Evolutionary conservation across 495 filamentous ascomycete genomes (phyloP).

Genomic region (Aspergillus ellipticus): DNA sequence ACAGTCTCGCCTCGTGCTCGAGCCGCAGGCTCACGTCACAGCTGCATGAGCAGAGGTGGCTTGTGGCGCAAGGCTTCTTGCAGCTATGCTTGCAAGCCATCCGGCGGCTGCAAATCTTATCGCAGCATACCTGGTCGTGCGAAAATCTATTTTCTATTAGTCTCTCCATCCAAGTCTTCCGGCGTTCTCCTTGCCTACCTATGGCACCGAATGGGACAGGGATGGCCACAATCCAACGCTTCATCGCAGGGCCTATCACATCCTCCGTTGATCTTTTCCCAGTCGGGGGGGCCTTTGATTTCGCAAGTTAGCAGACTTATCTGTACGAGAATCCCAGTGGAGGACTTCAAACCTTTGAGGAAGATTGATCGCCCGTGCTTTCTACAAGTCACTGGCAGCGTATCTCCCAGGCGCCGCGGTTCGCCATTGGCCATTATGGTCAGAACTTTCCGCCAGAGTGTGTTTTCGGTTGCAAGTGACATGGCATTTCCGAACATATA

Average conservation of each 20-base stretch:
- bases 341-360: conserved; percentile 18
- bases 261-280: conserved; percentile 51
- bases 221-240: conserved; percentile 37
- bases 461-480: conserved; percentile 37
- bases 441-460: conserved; percentile 38
- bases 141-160: conserved; percentile 20
- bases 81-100: conserved; percentile 34
- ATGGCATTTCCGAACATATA: conserved; percentile 82
- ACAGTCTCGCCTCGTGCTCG: not conserved
- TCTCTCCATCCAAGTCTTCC: not conserved
- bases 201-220: conserved; percentile 37
- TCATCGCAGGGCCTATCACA: conserved; percentile 38
- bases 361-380: conserved; percentile 33
- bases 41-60: conserved; percentile 17
- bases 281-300: conserved; percentile 34
- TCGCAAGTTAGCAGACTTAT: conserved; percentile 5
- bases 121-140: conserved; percentile 28
- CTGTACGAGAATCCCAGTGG: not conserved
- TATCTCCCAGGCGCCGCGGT: conserved; percentile 26
- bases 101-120: conserved; percentile 21
- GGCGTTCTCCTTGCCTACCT: conserved; percentile 19
- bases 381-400: conserved; percentile 38
- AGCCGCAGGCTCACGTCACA: conserved; percentile 8
- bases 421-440: conserved; percentile 24
- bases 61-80: conserved; percentile 12